These are phyloP conservation scores for Piloderma croceum DNA, from an alignment of 768 basidiomycete species.

Conservation along the genomic window DNA sequence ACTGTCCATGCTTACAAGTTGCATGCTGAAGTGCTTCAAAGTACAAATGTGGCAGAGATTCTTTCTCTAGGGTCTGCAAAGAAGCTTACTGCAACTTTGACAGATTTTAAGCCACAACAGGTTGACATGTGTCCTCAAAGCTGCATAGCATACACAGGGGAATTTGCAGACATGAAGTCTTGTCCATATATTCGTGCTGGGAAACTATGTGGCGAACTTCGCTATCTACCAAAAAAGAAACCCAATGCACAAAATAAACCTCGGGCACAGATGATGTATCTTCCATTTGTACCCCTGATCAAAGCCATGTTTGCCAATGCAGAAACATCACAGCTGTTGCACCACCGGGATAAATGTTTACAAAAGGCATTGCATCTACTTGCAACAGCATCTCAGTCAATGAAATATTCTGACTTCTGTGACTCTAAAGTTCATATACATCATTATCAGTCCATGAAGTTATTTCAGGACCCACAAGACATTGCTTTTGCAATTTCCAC, in stretches of 20 bases:
- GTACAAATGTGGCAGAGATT: constrained; percentile 15
- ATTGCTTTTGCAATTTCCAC: too few relatives aligned
- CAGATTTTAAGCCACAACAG: constrained; percentile 11
- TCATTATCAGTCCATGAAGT: constrained; percentile 14
- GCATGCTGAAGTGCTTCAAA: constrained; percentile 14
- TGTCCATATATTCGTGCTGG: constrained; percentile 12
- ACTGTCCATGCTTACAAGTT: constrained; percentile 19
- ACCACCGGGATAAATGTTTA: constrained; percentile 25
- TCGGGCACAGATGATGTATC: constrained; percentile 13
- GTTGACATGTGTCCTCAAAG: constrained; percentile 21
- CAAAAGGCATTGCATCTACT: too few relatives aligned
- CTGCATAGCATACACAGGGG: too few relatives aligned
- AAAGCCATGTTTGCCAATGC: constrained; percentile 24
- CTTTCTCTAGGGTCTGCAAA: constrained; percentile 11
- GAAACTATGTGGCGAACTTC: constrained; percentile 7
- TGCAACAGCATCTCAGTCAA: too few relatives aligned
- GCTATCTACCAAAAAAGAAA: constrained; percentile 5
- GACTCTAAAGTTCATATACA: constrained; percentile 17
- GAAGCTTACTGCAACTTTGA: constrained; percentile 18
- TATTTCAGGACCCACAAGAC: constrained; percentile 21
- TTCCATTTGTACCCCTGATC: constrained; percentile 21
- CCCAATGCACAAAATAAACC: constrained; percentile 21
- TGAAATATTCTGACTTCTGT: too few relatives aligned
- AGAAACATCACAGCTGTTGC: constrained; percentile 17
- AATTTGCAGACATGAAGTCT: constrained; percentile 5